Conservation (phyloP, 2,329 filamentous ascomycete species). For the Claviceps sp. region DNA sequence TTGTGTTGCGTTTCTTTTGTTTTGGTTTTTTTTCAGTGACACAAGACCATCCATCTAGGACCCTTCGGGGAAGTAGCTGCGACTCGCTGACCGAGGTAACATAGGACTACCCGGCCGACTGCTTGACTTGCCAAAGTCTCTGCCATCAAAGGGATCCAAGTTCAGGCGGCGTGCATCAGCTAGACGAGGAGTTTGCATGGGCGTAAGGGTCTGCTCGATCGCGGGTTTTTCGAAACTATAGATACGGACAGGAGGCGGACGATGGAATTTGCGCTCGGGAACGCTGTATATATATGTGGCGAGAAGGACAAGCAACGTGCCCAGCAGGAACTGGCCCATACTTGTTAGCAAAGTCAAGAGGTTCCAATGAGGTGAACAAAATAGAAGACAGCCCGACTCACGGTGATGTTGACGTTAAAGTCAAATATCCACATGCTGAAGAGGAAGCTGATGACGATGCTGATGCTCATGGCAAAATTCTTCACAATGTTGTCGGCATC, state of each 20-base stretch:
- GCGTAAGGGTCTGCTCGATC: constrained; percentile 35
- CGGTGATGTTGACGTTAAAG: constrained; percentile 57
- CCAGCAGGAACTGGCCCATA: constrained; percentile 58
- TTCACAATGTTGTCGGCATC: constrained; percentile 63
- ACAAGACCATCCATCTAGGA: neutral
- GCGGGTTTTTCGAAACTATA: constrained; percentile 66
- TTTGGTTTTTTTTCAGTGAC: neutral
- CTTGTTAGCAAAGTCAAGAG: neutral
- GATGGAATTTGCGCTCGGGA: constrained; percentile 39
- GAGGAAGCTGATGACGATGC: constrained; percentile 75
- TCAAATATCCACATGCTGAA: constrained; percentile 80
- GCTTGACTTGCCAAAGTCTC: constrained; percentile 26
- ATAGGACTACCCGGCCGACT: constrained; percentile 35
- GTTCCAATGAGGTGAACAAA: neutral
- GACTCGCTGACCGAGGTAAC: constrained; percentile 25
- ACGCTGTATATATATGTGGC: constrained; percentile 78
- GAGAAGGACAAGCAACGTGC: constrained; percentile 63
- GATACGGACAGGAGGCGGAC: constrained; percentile 54
- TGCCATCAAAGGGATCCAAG: constrained; percentile 28
- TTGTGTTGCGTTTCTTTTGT: neutral
- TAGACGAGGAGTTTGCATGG: constrained; percentile 17
- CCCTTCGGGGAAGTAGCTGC: constrained; percentile 25
- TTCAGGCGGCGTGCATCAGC: constrained; percentile 20
- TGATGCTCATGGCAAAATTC: constrained; percentile 87
- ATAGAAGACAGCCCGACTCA: constrained; percentile 32